Conservation (phyloP, 2,329 filamentous ascomycete genomes). For the Colletotrichum liaoningense region DNA sequence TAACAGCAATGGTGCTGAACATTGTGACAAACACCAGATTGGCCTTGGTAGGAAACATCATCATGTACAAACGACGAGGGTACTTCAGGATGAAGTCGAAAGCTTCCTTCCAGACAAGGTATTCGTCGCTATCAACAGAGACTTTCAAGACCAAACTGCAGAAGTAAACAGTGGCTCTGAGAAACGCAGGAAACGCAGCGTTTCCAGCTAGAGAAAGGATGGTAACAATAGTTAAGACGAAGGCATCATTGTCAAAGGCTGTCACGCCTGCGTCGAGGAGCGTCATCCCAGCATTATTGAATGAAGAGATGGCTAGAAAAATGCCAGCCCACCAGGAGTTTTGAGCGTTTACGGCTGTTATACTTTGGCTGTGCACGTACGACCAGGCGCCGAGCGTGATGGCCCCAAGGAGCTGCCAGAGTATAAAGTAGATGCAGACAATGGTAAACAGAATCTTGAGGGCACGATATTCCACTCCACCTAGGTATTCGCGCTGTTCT, state of each 20-base stretch:
- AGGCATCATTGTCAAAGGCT: slow-evolving; percentile 65
- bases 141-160: slow-evolving; percentile 54
- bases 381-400: slow-evolving; percentile 72
- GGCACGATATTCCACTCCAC: slow-evolving; percentile 73
- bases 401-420: slow-evolving; percentile 69
- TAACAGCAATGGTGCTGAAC: slow-evolving; percentile 68
- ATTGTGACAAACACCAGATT: slow-evolving; percentile 76
- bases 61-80: slow-evolving; percentile 69
- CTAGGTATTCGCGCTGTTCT: slow-evolving; percentile 57
- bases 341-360: slow-evolving; percentile 65
- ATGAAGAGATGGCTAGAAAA: slow-evolving; percentile 75
- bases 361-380: slow-evolving; percentile 58
- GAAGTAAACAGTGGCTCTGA: slow-evolving; percentile 69
- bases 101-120: slow-evolving; percentile 58
- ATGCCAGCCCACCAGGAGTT: slow-evolving; percentile 77
- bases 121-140: slow-evolving; percentile 50
- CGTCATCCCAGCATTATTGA: slow-evolving; percentile 78
- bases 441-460: slow-evolving; percentile 69
- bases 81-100: slow-evolving; percentile 66
- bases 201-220: slow-evolving; percentile 73
- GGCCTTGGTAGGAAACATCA: slow-evolving; percentile 71
- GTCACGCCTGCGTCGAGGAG: slow-evolving; percentile 75
- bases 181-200: slow-evolving; percentile 72
- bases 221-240: slow-evolving; percentile 64
- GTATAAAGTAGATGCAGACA: slow-evolving; percentile 69